Evolutionary conservation across 2,329 filamentous ascomycete genomes (phyloP).

Genomic region (Calcarisporium arbuscula): DNA sequence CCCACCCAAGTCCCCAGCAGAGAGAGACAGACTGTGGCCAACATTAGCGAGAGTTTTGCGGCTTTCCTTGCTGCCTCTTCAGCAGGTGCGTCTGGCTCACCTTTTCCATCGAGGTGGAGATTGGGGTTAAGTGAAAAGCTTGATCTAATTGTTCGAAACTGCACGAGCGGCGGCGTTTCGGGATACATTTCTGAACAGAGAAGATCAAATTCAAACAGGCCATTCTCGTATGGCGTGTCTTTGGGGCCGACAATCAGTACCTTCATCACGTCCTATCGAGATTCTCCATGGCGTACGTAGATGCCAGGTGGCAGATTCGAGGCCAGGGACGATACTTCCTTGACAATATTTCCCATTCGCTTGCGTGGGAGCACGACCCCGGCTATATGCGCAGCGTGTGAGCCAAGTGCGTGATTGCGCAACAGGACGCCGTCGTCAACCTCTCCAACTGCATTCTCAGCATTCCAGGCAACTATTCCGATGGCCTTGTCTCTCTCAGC

Average conservation of each 20-base stretch:
- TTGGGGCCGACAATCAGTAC: slow-evolving; percentile 41
- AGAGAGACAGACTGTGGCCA: slow-evolving; percentile 40
- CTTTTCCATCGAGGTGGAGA: slow-evolving; percentile 40
- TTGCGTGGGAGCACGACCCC: too few species aligned
- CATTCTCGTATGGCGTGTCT: slow-evolving; percentile 46
- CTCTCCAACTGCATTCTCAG: too few species aligned
- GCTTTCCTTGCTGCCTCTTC: too few species aligned
- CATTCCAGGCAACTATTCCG: too few species aligned
- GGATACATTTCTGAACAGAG: slow-evolving; percentile 37
- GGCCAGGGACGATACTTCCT: slow-evolving; percentile 37
- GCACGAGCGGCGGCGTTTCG: slow-evolving; percentile 29
- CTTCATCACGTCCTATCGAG: slow-evolving; percentile 44
- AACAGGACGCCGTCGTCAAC: too few species aligned
- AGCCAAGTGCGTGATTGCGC: too few species aligned
- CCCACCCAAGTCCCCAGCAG: slow-evolving; percentile 44
- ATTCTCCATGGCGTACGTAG: slow-evolving; percentile 38
- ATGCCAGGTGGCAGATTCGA: slow-evolving; percentile 44
- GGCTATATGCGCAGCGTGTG: too few species aligned
- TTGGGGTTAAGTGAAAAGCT: slow-evolving; percentile 39
- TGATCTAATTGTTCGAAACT: too few species aligned
- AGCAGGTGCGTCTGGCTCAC: slow-evolving; percentile 29
- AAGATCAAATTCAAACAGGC: slow-evolving; percentile 50
- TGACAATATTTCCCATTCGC: slow-evolving; percentile 41
- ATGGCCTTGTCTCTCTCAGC: too few species aligned
- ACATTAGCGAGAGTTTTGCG: too few species aligned